phyloP scores from a whole-genome alignment of 2,329 filamentous ascomycete species.

The Mycosphaerella sp. region DNA sequence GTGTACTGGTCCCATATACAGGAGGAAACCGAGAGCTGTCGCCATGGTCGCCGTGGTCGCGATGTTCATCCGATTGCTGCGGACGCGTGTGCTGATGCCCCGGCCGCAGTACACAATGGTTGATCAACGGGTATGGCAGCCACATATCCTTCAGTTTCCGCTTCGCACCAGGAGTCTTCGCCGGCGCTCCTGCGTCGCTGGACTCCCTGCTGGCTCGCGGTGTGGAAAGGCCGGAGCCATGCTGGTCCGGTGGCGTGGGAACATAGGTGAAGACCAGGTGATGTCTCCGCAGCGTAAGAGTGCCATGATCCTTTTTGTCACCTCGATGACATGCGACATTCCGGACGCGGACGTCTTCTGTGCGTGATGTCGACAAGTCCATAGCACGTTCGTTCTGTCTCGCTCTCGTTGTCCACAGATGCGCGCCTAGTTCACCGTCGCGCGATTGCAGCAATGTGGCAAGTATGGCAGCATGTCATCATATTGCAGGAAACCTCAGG shows the following conservation, averaged over 20 bases:
- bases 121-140: slow-evolving; percentile 92
- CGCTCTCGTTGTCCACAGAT: neutral
- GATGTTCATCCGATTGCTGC: slow-evolving; percentile 6
- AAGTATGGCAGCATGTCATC: neutral
- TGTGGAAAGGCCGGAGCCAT: neutral
- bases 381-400: neutral
- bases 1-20: slow-evolving; percentile 26
- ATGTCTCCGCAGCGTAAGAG: slow-evolving; percentile 57
- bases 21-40: slow-evolving; percentile 28
- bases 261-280: slow-evolving; percentile 59
- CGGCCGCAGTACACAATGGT: slow-evolving; percentile 69
- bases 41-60: slow-evolving; percentile 13
- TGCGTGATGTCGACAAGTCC: slow-evolving; percentile 1
- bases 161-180: neutral
- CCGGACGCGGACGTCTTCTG: slow-evolving; percentile 2
- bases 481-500: neutral
- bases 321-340: slow-evolving; percentile 1
- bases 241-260: slow-evolving; percentile 32
- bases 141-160: slow-evolving; percentile 50
- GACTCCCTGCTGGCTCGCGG: neutral
- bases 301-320: slow-evolving; percentile 38
- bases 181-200: neutral
- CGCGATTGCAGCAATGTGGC: neutral
- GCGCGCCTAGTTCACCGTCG: neutral
- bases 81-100: slow-evolving; percentile 22